These are phyloP conservation scores for Angomonas ambiguus DNA, from an alignment of 208 protist species.

Conservation along the genomic window DNA sequence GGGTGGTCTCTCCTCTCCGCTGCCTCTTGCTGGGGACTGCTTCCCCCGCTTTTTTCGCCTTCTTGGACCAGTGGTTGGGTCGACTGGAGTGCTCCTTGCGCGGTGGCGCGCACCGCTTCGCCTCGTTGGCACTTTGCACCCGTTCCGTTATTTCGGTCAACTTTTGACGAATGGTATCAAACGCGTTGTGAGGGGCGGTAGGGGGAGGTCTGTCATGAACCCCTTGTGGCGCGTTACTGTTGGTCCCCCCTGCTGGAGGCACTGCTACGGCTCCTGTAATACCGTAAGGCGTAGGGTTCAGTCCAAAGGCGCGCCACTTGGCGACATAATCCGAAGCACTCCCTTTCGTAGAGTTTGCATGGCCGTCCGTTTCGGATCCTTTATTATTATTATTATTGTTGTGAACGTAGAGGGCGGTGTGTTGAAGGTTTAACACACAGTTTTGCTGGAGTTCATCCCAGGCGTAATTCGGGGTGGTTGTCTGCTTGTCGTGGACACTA, in stretches of 20 bases:
- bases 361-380: background rate
- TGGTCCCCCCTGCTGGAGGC: background rate
- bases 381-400: too few relatives aligned
- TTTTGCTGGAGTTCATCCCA: conserved; percentile 1
- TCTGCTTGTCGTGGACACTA: background rate
- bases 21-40: background rate
- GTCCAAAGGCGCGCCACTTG: conserved; percentile 1
- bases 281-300: background rate
- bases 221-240: background rate
- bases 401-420: background rate
- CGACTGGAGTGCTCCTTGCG: background rate
- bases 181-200: background rate
- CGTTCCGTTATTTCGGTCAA: background rate
- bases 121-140: background rate
- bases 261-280: background rate
- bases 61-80: background rate
- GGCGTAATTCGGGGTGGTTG: background rate
- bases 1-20: background rate
- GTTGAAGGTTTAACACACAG: background rate
- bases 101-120: background rate
- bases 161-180: background rate
- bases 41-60: background rate
- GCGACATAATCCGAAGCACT: background rate
- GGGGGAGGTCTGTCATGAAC: too few relatives aligned
- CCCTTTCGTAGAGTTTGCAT: background rate